phyloP scores from a whole-genome alignment of 1,284 basidiomycete genomes.

The Ceratobasidium papillatum region DNA sequence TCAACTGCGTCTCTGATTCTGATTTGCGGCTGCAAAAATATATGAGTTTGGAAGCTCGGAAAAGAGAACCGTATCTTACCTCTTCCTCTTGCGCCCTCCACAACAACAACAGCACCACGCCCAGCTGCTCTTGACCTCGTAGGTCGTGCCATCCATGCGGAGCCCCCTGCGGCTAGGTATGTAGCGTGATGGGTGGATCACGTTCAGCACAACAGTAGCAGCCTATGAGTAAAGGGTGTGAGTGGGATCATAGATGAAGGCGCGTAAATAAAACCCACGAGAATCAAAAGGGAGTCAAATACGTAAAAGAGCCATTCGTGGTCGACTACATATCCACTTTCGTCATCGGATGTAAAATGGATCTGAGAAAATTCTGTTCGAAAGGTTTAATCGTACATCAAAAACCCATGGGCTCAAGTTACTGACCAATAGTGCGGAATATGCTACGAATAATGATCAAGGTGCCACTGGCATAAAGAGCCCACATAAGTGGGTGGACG shows the following conservation, averaged over 20 bases:
- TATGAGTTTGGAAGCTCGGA: not conserved
- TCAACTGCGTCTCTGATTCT: not conserved
- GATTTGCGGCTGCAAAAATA: not conserved
- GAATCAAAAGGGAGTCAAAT: constrained; percentile 40
- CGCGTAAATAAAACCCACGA: constrained; percentile 11
- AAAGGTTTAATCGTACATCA: not conserved
- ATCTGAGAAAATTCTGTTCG: constrained; percentile 42
- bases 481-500: constrained; percentile 37
- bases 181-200: constrained; percentile 39
- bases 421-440: constrained; percentile 38
- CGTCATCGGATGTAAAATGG: constrained; percentile 17
- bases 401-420: not conserved
- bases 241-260: not conserved
- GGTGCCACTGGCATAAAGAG: constrained; percentile 28
- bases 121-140: constrained; percentile 37
- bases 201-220: constrained; percentile 25
- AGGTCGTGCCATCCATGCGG: constrained; percentile 41
- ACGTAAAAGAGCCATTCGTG: constrained; percentile 45
- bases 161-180: constrained; percentile 42
- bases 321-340: constrained; percentile 39
- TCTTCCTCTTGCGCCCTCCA: constrained; percentile 15
- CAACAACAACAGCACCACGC: constrained; percentile 40
- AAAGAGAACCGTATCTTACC: not conserved
- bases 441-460: constrained; percentile 40
- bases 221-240: too few relatives aligned